Evolutionary conservation across 331 rosid species (phyloP), one percentile per base, ranked within the genome.

Genomic region (Quercus lobata): DNA sequence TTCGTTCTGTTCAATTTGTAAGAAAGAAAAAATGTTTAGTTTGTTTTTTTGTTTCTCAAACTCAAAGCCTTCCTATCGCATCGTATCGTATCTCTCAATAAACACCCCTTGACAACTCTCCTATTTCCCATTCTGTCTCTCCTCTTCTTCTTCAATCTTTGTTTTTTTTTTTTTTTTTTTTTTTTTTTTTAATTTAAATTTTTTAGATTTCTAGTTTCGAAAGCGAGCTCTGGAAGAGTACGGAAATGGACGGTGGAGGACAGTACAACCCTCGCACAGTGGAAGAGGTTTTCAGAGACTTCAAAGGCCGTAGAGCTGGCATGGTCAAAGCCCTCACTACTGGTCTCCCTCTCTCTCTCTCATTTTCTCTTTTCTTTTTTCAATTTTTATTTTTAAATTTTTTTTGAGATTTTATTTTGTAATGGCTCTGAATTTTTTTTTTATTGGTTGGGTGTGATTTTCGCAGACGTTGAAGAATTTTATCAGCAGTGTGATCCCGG

Each of bases 401-500:
- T 25, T 22, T 44, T 32, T 65, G 5, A 14, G 57, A 17, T 69
- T 69, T 37, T 52, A 30, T 17, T 58, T 19, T 62, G 57, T 25
- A 54, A 25, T 55, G 60, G 25, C 24, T 2, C 49, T 73, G 57
- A 32, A 34, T 56, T 27, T 37, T 34, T 75, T 53, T 53, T 44
- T 71, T 66, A 54, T 66, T 66, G 0, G 12, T 32, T 41, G 46
- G 46, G 46, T 41, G 29, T 68, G 72, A 10, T 35, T 35, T 35
- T 35, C 53, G 86, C 91, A 91, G 93, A 91, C 79, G 87, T 85
- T 27, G 90, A 78, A 52, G 78, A 78, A 41, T 91, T 89, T 73
- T 89, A 79, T 69, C 79, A 72, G 78, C 87, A 77, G 86, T 89
- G 92, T 56, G 91, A 91, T 83, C 97, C 94, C 17, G 92, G 94